These are phyloP conservation scores for Zygosaccharomyces sapae DNA, from an alignment of 1,139 yeast species.

Conservation along the genomic window DNA sequence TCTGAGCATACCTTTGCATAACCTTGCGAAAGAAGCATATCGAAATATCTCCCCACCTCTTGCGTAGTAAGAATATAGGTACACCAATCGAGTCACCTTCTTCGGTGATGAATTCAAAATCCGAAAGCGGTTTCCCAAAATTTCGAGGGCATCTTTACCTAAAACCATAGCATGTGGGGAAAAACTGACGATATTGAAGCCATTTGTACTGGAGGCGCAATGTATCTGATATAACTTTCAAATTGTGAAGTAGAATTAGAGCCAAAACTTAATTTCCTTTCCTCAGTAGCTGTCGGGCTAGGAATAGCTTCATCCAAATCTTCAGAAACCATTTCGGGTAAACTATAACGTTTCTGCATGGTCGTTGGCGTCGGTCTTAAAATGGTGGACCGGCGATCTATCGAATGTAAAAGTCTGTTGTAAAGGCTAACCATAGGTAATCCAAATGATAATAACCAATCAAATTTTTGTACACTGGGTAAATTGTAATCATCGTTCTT, in stretches of 20 bases:
- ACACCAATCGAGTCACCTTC: conserved; percentile 65
- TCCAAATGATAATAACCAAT: conserved; percentile 54
- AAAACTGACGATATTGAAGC: conserved; percentile 65
- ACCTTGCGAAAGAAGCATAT: conserved; percentile 55
- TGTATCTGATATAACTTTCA: conserved; percentile 70
- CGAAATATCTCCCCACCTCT: conserved; percentile 71
- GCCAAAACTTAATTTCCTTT: conserved; percentile 15
- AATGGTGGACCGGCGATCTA: conserved; percentile 5
- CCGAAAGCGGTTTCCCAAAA: conserved; percentile 60
- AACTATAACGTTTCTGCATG: conserved; percentile 9
- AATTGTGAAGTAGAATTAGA: conserved; percentile 39
- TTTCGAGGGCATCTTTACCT: conserved; percentile 68
- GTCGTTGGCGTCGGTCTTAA: not conserved
- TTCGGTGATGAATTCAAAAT: conserved; percentile 63
- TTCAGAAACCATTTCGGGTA: conserved; percentile 1
- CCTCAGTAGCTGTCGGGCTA: conserved; percentile 3
- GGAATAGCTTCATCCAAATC: not conserved
- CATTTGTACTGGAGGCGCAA: conserved; percentile 64
- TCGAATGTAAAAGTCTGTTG: conserved; percentile 23
- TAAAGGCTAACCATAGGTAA: conserved; percentile 62
- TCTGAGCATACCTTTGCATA: conserved; percentile 44
- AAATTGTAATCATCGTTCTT: conserved; percentile 45
- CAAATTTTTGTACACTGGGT: conserved; percentile 57
- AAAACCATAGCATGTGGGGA: conserved; percentile 74
- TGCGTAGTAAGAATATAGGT: conserved; percentile 55